phyloP scores from a whole-genome alignment of 2,329 filamentous ascomycete species.

The Diplodia scrobiculata region DNA sequence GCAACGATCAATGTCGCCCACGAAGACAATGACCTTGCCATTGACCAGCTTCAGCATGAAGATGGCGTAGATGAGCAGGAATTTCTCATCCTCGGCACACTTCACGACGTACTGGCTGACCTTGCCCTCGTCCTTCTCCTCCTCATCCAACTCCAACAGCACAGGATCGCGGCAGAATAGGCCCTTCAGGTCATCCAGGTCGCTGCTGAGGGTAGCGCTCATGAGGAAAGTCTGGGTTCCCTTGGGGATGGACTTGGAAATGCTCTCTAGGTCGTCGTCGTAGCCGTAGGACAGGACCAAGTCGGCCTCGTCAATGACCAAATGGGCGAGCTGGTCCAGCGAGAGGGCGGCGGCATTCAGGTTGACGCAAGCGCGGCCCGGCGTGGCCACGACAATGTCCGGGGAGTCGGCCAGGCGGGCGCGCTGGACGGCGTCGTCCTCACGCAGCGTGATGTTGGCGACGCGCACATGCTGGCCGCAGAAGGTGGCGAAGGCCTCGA shows the following conservation, averaged over 20 bases:
- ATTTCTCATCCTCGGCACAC: slow-evolving; percentile 97
- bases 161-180: slow-evolving; percentile 83
- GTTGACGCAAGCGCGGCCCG: slow-evolving; percentile 77
- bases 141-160: slow-evolving; percentile 78
- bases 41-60: slow-evolving; percentile 94
- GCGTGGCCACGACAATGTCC: slow-evolving; percentile 88
- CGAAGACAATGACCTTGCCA: slow-evolving; percentile 84
- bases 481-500: slow-evolving; percentile 76
- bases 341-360: slow-evolving; percentile 72
- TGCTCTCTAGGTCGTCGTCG: slow-evolving; percentile 80
- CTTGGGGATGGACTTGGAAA: slow-evolving; percentile 76
- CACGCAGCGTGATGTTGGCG: slow-evolving; percentile 86
- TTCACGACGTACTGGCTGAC: slow-evolving; percentile 87
- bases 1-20: slow-evolving; percentile 82
- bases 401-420: slow-evolving; percentile 82
- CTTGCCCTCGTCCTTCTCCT: slow-evolving; percentile 72
- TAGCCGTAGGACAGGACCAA: slow-evolving; percentile 92
- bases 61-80: slow-evolving; percentile 86
- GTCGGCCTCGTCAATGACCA: slow-evolving; percentile 94
- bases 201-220: slow-evolving; percentile 86
- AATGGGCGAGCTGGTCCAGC: slow-evolving; percentile 68
- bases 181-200: slow-evolving; percentile 80
- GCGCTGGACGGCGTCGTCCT: slow-evolving; percentile 84
- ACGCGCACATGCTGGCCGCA: slow-evolving; percentile 81
- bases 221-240: slow-evolving; percentile 89